Conservation (phyloP, 2,329 filamentous ascomycete genomes). For the Epichloe elymi region DNA sequence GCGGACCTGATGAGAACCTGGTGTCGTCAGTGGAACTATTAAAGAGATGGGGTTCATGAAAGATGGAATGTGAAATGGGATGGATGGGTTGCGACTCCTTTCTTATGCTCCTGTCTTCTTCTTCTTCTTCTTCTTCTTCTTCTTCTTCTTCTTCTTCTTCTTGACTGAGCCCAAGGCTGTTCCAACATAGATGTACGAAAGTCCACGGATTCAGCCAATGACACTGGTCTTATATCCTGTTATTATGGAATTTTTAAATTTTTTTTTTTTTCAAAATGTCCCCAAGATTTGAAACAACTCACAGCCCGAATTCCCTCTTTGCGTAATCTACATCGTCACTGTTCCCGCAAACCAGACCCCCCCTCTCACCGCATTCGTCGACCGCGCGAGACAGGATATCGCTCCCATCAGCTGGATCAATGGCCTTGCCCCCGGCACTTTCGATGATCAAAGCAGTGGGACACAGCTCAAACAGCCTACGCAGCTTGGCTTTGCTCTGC, state of each 20-base stretch:
- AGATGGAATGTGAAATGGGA: background rate
- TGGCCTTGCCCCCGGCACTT: slow-evolving; percentile 42
- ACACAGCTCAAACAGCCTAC: slow-evolving; percentile 44
- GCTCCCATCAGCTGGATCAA: slow-evolving; percentile 32
- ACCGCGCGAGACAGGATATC: slow-evolving; percentile 27
- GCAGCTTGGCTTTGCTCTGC: slow-evolving; percentile 40
- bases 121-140: background rate
- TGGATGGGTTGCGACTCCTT: no score
- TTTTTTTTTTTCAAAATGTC: no score
- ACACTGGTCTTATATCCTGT: no score
- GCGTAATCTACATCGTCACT: slow-evolving; percentile 32
- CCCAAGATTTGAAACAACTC: background rate
- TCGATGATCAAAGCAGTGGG: slow-evolving; percentile 48
- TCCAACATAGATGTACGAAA: background rate
- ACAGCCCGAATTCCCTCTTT: slow-evolving; percentile 1
- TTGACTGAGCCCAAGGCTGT: no score
- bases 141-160: background rate
- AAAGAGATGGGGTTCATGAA: background rate
- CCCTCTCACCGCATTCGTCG: slow-evolving; percentile 33
- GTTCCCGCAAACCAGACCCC: slow-evolving; percentile 37
- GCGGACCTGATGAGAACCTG: slow-evolving; percentile 32
- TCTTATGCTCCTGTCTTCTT: background rate
- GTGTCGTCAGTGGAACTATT: slow-evolving; percentile 32
- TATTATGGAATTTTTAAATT: no score
- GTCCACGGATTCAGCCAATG: no score